Evolutionary conservation across 257 asterid species (phyloP).

Genomic region (Lycium ferocissimum): DNA sequence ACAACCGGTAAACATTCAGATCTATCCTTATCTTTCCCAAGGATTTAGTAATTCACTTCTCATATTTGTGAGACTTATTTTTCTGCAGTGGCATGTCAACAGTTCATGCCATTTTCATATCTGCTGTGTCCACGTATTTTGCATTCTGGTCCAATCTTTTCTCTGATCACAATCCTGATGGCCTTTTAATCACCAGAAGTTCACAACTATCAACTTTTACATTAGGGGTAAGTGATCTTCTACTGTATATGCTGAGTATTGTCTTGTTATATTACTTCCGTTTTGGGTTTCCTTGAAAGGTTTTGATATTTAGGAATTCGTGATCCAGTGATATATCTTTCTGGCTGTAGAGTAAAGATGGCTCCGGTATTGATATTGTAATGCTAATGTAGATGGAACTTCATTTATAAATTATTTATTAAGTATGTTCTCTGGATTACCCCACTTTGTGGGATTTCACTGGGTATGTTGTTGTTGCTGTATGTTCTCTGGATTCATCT

Average conservation of each 20-base stretch:
- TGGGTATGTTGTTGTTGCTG: background rate
- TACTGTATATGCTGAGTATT: background rate
- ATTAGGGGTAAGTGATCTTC: slow-evolving; percentile 69
- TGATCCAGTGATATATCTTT: background rate
- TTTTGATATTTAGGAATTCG: background rate
- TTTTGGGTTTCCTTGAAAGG: background rate
- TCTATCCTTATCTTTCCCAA: background rate
- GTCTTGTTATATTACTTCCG: slow-evolving; percentile 30
- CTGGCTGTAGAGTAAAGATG: background rate
- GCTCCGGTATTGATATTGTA: slow-evolving; percentile 9
- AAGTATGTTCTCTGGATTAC: slow-evolving; percentile 1
- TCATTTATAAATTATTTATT: background rate
- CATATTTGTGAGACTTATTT: slow-evolving; percentile 38
- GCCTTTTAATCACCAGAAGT: slow-evolving; percentile 67
- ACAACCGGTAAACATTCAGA: slow-evolving; percentile 70
- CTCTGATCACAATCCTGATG: slow-evolving; percentile 63
- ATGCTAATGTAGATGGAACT: background rate
- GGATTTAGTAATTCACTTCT: slow-evolving; percentile 36
- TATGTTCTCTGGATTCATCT: slow-evolving; percentile 3
- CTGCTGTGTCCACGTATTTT: slow-evolving; percentile 74
- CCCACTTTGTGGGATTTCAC: too few relatives aligned
- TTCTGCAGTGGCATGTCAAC: slow-evolving; percentile 89
- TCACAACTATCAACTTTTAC: slow-evolving; percentile 77
- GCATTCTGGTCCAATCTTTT: slow-evolving; percentile 88
- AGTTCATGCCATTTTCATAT: slow-evolving; percentile 83